phyloP scores from a whole-genome alignment of 2,329 filamentous ascomycete species.

The Orbilia brochopaga region DNA sequence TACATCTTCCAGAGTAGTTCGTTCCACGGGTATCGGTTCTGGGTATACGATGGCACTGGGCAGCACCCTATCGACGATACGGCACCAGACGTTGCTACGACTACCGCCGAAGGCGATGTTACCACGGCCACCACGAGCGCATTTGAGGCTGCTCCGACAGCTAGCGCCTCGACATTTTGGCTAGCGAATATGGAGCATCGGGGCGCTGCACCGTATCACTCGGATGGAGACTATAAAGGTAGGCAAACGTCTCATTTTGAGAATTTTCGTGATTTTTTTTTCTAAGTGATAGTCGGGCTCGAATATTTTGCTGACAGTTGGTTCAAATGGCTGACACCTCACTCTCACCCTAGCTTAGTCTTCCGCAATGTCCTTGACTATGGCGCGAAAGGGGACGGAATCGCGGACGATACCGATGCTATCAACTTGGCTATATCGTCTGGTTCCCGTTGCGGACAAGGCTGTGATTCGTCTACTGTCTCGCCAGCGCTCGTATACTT shows the following conservation, averaged over 20 bases:
- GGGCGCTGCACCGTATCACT: slow-evolving; percentile 60
- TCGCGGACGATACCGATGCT: slow-evolving; percentile 81
- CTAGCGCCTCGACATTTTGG: slow-evolving; percentile 52
- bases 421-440: slow-evolving; percentile 75
- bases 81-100: slow-evolving; percentile 10
- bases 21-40: slow-evolving; percentile 37
- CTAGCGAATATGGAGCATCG: slow-evolving; percentile 58
- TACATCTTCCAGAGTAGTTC: slow-evolving; percentile 38
- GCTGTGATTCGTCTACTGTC: slow-evolving; percentile 81
- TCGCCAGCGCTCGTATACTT: slow-evolving; percentile 90
- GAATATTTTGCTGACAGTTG: background rate
- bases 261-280: background rate
- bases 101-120: slow-evolving; percentile 36
- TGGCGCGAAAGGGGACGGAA: slow-evolving; percentile 53
- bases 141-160: slow-evolving; percentile 28
- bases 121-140: slow-evolving; percentile 30
- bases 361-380: slow-evolving; percentile 48
- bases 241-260: background rate
- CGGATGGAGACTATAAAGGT: slow-evolving; percentile 57
- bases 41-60: slow-evolving; percentile 19
- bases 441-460: slow-evolving; percentile 78
- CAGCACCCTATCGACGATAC: slow-evolving; percentile 3
- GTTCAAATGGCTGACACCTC: slow-evolving; percentile 16
- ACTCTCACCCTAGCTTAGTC: slow-evolving; percentile 33
- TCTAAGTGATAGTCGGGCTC: background rate